Base-by-base conservation (phyloP, 441 rosid species). In the Daphne laureola region DNA sequence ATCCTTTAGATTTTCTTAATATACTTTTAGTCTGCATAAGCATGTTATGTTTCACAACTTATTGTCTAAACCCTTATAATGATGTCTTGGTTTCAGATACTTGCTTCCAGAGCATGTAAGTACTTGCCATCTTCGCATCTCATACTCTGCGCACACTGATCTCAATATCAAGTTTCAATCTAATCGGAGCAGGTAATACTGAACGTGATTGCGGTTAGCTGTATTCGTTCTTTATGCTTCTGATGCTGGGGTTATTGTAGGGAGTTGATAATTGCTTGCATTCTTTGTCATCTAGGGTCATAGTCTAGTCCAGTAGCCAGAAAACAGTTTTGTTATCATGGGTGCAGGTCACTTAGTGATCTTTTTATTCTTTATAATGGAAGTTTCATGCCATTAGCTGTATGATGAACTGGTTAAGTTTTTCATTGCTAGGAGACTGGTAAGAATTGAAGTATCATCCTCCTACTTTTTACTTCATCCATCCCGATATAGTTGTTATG, bases 111-210 rank as follows among this genome's bases (percentile, higher is more conserved):
- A 73, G 47, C 84, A 85, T 74, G 87, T 87, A 64, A 82, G 72
- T 38, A 66, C 84, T 5, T 90, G 95, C 71, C 75, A 81, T 73
- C 69, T 94, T 62, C 85, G 96, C 41, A 94, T 94, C 69, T 90
- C 99, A 1, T 94, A 94, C 71, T 90, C 99, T 53, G 99, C 99
- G 14, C 99, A 94, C 54, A 85, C 90, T 41, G 97, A 94, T 82
- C 81, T 90, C 65, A 94, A 90, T 65, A 94, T 94, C 74, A 94
- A 94, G 83, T 94, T 94, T 70, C 99, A 94, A 71, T 94, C 99
- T 66, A 93, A 94, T 67, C 79, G 99, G 31, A 94, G 99, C 96
- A 90, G 97, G 97, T 94, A 82, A 46, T 47, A 46, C 44, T 38
- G 47, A 59, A 38, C 55, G 44, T 46, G 45, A 38, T 46, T 8